Base-by-base conservation (phyloP, 805 yeast genomes). In the Starmerella bacillaris region DNA sequence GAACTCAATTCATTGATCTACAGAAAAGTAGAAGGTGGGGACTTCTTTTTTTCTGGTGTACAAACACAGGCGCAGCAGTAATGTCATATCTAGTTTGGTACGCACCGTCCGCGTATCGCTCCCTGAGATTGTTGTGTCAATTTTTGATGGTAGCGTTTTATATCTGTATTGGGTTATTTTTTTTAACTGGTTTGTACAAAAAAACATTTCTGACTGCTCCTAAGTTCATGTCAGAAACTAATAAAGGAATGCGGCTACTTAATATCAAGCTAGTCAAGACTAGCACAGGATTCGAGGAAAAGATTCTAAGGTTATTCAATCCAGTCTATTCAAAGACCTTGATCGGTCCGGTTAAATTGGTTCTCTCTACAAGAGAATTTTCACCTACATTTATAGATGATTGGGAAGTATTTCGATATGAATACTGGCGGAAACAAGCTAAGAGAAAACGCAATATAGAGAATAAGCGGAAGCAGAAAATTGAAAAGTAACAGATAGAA, bases 381-480 rank as follows among this genome's bases (percentile, higher is more conserved):
- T 70, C 71, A 40, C 72, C 89, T 0, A 84, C 78, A 33, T 70
- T 78, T 5, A 66, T 94, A 42, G 94, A 84, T 53, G 84, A 82
- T 7, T 86, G 98, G 96, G 98, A 86, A 50, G 55, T 82, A 27
- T 86, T 84, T 49, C 59, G 98, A 40, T 79, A 78, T 45, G 95
- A 84, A 53, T 89, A 83, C 51, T 89, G 96, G 95, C 70, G 73
- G 18, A 29, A 37, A 18, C 48, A 45, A 20, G 28, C 33, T 9
- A 35, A 43, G 29, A 5, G 29, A 26, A 26, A 11, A 7, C n/a
- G 16, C n/a, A 15, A 14, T 5, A 26, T 26, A 7, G 16, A 11
- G 9, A 9, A 9, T 22, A 22, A 22, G 24, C n/a, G n/a, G n/a
- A n/a, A n/a, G n/a, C n/a, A n/a, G n/a, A n/a, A n/a, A n/a, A n/a